These are phyloP conservation scores for Yamadazyma kanchanaburiensis DNA, from an alignment of 1,139 yeast genomes.

Conservation along the genomic window DNA sequence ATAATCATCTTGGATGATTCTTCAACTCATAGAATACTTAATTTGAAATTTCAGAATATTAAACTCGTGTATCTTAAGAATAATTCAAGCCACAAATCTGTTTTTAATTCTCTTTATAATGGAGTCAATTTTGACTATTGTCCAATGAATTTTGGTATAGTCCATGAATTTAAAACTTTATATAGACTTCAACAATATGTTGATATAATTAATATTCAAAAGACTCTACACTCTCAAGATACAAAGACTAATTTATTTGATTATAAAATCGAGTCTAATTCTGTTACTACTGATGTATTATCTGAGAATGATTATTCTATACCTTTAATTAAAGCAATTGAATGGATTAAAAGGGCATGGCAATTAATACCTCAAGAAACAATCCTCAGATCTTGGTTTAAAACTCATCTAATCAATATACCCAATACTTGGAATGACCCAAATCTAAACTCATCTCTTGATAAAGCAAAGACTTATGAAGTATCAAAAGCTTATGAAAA, in stretches of 20 bases:
- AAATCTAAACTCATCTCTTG: no score
- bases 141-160: slow-evolving; percentile 65
- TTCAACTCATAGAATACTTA: slow-evolving; percentile 59
- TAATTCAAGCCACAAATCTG: slow-evolving; percentile 38
- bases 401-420: slow-evolving; percentile 25
- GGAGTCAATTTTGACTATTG: slow-evolving; percentile 47
- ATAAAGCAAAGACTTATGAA: slow-evolving; percentile 14
- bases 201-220: slow-evolving; percentile 44
- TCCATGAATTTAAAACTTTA: slow-evolving; percentile 58
- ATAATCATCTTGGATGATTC: slow-evolving; percentile 59
- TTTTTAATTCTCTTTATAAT: slow-evolving; percentile 30
- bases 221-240: slow-evolving; percentile 2
- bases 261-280: slow-evolving; percentile 9
- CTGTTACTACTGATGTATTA: slow-evolving; percentile 20
- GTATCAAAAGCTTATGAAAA: slow-evolving; percentile 28
- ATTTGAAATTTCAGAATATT: slow-evolving; percentile 52
- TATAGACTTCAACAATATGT: slow-evolving; percentile 60
- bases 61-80: slow-evolving; percentile 42
- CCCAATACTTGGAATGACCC: slow-evolving; percentile 22
- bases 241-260: slow-evolving; percentile 2
- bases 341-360: slow-evolving; percentile 59
- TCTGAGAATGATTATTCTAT: slow-evolving; percentile 41
- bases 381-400: slow-evolving; percentile 53
- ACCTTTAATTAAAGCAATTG: slow-evolving; percentile 54
- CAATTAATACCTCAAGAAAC: slow-evolving; percentile 42